Percentiles rank a stretch among this genome's conserved stretches.
phyloP scores from a whole-genome alignment of 1,284 basidiomycete genomes.

The Melanopsichium pennsylvanicum region DNA sequence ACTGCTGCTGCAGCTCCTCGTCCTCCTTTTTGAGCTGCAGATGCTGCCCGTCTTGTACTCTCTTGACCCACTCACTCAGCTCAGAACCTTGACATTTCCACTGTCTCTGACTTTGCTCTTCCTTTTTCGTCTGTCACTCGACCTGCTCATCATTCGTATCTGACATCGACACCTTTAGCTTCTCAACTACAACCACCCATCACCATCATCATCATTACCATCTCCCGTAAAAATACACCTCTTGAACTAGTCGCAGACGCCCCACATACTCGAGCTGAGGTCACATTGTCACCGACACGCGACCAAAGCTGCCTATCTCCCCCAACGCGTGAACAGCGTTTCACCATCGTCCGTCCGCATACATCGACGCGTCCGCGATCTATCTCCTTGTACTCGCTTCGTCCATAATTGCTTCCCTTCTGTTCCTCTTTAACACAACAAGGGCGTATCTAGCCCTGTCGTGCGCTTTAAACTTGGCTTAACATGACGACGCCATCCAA shows the following conservation, averaged over 20 bases:
- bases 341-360: conserved; percentile 13
- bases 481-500: conserved; percentile 46
- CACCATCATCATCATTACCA: background rate
- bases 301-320: conserved; percentile 2
- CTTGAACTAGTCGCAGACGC: background rate
- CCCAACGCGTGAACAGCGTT: background rate
- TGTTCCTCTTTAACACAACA: conserved; percentile 7
- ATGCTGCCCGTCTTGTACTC: too few species aligned
- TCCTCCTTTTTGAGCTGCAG: background rate
- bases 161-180: background rate
- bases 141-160: background rate
- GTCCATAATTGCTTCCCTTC: background rate
- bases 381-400: background rate
- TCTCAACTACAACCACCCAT: background rate
- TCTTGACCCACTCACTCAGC: conserved; percentile 4
- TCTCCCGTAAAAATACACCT: background rate
- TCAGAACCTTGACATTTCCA: too few species aligned
- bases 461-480: conserved; percentile 18
- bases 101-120: conserved; percentile 1
- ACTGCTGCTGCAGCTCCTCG: conserved; percentile 5
- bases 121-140: background rate
- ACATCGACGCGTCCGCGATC: conserved; percentile 8
- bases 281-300: conserved; percentile 4
- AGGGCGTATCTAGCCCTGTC: conserved; percentile 5
- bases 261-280: background rate